These are phyloP conservation scores for Paracamarosporium sp. DNA, from an alignment of 2,329 filamentous ascomycete species.

Conservation along the genomic window DNA sequence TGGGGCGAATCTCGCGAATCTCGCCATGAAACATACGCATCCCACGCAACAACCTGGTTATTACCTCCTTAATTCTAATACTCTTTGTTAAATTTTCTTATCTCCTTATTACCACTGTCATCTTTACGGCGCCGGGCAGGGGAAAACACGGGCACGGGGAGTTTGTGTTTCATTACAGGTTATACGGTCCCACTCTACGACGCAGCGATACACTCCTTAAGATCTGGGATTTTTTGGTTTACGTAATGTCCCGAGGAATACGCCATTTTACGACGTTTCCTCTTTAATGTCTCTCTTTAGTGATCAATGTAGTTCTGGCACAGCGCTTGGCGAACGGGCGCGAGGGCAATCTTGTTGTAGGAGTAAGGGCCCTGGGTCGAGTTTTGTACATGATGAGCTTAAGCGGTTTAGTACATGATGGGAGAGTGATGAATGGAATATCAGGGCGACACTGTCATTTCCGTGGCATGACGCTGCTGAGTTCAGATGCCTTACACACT, in stretches of 20 bases:
- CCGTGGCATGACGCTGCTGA: conserved; percentile 1
- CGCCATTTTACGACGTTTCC: background rate
- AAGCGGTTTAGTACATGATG: background rate
- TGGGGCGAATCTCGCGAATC: background rate
- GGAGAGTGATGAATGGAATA: background rate
- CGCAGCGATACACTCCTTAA: conserved; percentile 5
- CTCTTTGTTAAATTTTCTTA: background rate
- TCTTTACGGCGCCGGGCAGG: conserved; percentile 6
- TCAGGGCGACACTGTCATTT: conserved; percentile 1
- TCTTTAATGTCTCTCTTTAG: conserved; percentile 5
- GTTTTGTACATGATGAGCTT: background rate
- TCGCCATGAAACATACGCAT: background rate
- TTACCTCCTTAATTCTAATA: conserved; percentile 8
- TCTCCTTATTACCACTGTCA: background rate
- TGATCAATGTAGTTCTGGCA: background rate
- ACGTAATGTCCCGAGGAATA: conserved; percentile 1
- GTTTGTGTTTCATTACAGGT: background rate
- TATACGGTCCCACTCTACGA: background rate
- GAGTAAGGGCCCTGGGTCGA: background rate
- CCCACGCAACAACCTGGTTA: conserved; percentile 1
- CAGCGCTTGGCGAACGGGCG: background rate
- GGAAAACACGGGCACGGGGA: background rate
- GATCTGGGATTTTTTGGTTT: conserved; percentile 6
- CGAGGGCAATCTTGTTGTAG: background rate
- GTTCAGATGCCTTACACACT: background rate